Evolutionary conservation across 2,329 filamentous ascomycete species (phyloP), one percentile per base, ranked within the genome.

Genomic region (Pleomassaria siparia): DNA sequence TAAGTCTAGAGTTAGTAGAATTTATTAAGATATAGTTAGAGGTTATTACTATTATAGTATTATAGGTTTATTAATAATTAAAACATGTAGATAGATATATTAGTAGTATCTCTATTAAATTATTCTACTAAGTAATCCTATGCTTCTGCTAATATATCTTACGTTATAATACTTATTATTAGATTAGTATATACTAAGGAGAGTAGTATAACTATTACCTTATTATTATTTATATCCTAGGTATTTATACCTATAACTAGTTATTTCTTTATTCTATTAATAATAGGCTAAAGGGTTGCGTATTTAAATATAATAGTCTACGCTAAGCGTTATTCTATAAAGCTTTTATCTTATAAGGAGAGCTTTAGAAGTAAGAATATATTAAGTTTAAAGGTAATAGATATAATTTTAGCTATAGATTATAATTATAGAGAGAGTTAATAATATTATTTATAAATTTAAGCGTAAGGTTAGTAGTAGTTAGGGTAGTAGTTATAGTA

Each of bases 221-320:
- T 35, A 15, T 35, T 43, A 20, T 32, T 43, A 43, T 15, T 9
- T 12, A 21, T 20, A 33, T 18, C 20, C 28, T 42, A n/a, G 29
- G 13, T 8, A 20, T n/a, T 20, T 7, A 9, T 15, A 35, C 32
- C 32, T 42, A 15, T n/a, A 16, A 16, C 16, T 7, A n/a, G 24
- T 12, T 18, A 29, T 20, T 6, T 15, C 13, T n/a, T 43, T 20
- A 32, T 43, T 18, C 13, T 43, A 10, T n/a, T 32, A n/a, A 43
- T 16, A 35, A 43, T 32, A 32, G 8, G 10, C 25, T 21, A 43
- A 18, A 43, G 41, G n/a, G n/a, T 16, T 20, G 15, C 16, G 21
- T 43, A 43, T 13, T 43, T 10, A 13, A 43, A 43, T 8, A 43
- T 33, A 43, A 43, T 32, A 21, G 29, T 33, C 41, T 43, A 43